These are phyloP conservation scores for Bromus sterilis DNA, from an alignment of 176 grass and related monocot genomes.

Conservation along the genomic window DNA sequence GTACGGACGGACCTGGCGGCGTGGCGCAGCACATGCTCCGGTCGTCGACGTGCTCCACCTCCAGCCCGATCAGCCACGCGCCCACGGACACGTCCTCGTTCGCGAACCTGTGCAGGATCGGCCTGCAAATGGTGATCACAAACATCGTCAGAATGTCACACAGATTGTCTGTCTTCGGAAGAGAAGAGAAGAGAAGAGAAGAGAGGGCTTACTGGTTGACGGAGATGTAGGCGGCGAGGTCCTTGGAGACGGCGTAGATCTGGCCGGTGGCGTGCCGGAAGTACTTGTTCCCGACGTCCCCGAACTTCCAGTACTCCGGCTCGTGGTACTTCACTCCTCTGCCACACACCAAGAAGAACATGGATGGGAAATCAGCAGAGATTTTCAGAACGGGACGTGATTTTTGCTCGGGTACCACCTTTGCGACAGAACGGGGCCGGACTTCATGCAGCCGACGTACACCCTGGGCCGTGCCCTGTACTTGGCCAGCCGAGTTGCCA, in stretches of 20 bases:
- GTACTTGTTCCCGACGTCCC: slow-evolving; percentile 87
- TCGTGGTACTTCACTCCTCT: slow-evolving; percentile 95
- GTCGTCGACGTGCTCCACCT: slow-evolving; percentile 83
- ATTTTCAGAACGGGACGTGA: neutral
- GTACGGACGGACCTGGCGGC: slow-evolving; percentile 49
- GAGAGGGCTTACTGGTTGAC: slow-evolving; percentile 45
- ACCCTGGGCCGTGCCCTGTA: slow-evolving; percentile 59
- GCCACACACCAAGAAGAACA: neutral
- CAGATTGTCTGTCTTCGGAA: neutral
- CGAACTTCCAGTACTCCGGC: slow-evolving; percentile 96
- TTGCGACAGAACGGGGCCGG: slow-evolving; percentile 69
- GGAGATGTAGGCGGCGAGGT: slow-evolving; percentile 85
- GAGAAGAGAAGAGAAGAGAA: neutral
- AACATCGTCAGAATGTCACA: neutral
- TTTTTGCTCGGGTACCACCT: slow-evolving; percentile 39
- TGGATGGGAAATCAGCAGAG: neutral
- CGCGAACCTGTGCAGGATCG: slow-evolving; percentile 76
- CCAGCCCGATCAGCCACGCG: slow-evolving; percentile 78
- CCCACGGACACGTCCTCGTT: slow-evolving; percentile 89
- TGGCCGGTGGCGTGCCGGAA: slow-evolving; percentile 96
- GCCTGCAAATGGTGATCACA: slow-evolving; percentile 27
- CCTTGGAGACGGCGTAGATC: slow-evolving; percentile 94
- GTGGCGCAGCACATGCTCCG: slow-evolving; percentile 90
- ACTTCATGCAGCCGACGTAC: slow-evolving; percentile 99
- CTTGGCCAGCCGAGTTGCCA: slow-evolving; percentile 45